Percentiles rank a stretch among this genome's conserved stretches.
phyloP scores from a whole-genome alignment of 352 stramenopile species.

The Discostella stelligera region DNA sequence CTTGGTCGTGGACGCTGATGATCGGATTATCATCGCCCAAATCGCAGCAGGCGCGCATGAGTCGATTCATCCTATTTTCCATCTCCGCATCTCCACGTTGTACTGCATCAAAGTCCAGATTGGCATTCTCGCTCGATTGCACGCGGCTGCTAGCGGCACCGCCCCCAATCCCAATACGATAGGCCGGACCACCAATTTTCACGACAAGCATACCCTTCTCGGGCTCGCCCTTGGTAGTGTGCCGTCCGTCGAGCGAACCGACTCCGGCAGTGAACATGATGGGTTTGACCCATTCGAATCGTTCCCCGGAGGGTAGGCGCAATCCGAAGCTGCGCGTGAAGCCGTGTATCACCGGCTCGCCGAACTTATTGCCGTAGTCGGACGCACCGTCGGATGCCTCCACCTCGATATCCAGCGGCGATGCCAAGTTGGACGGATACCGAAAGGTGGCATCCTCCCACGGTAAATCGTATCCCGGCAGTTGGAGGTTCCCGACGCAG shows the following conservation, averaged over 20 bases:
- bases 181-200: constrained; percentile 97
- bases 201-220: constrained; percentile 96
- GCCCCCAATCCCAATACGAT: constrained; percentile 98
- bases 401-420: constrained; percentile 93
- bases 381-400: constrained; percentile 97
- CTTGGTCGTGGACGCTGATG: constrained; percentile 98
- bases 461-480: constrained; percentile 93
- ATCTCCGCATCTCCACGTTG: constrained; percentile 99
- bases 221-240: constrained; percentile 92
- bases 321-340: constrained; percentile 97
- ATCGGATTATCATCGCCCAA: constrained; percentile 97
- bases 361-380: constrained; percentile 99
- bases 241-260: constrained; percentile 91
- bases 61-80: constrained; percentile 99
- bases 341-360: constrained; percentile 97
- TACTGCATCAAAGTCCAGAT: constrained; percentile 98
- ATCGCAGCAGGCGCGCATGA: constrained; percentile 97
- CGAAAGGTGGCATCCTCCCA: constrained; percentile 93
- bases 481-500: constrained; percentile 94
- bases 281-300: constrained; percentile 99
- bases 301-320: constrained; percentile 90
- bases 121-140: constrained; percentile 87
- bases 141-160: constrained; percentile 95
- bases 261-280: constrained; percentile 99
- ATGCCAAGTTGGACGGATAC: constrained; percentile 85